These are phyloP conservation scores for Colletotrichum nymphaeae DNA, from an alignment of 2,329 filamentous ascomycete species.

Conservation along the genomic window DNA sequence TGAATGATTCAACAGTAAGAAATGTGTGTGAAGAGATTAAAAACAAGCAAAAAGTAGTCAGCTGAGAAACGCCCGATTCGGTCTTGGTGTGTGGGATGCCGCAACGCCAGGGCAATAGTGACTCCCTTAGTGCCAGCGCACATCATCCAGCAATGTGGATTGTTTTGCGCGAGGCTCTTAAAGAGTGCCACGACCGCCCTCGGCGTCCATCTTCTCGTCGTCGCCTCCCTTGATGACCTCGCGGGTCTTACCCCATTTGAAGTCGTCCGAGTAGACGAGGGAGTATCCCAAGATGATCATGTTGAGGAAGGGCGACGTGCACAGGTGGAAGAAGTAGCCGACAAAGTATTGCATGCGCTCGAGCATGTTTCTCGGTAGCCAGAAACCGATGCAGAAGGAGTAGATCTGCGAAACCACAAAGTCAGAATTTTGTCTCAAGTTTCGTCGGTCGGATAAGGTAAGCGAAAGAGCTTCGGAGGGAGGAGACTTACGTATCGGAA, in stretches of 20 bases:
- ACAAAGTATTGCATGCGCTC: conserved; percentile 51
- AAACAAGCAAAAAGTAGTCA: not conserved
- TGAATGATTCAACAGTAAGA: conserved; percentile 27
- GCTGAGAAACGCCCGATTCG: not conserved
- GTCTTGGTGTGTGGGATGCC: not conserved
- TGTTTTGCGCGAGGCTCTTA: conserved; percentile 4
- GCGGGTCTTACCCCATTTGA: conserved; percentile 59
- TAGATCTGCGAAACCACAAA: conserved; percentile 46
- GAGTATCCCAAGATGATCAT: conserved; percentile 55
- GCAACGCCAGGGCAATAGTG: not conserved
- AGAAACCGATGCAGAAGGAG: conserved; percentile 55
- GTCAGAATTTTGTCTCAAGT: conserved; percentile 2
- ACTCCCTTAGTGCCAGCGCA: not conserved
- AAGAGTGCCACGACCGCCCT: conserved; percentile 37
- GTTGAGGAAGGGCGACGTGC: conserved; percentile 55
- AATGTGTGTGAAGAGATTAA: not conserved
- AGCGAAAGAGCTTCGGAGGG: not conserved
- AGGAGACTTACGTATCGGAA: conserved; percentile 52
- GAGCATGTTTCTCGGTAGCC: conserved; percentile 52
- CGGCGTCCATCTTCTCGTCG: conserved; percentile 37
- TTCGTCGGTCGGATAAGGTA: not conserved
- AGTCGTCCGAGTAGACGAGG: conserved; percentile 55
- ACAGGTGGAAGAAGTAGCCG: conserved; percentile 51
- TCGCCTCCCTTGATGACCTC: conserved; percentile 46
- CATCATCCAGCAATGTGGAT: not conserved